These are phyloP conservation scores for Sporopachydermia quercuum DNA, from an alignment of 805 yeast species.

Conservation along the genomic window DNA sequence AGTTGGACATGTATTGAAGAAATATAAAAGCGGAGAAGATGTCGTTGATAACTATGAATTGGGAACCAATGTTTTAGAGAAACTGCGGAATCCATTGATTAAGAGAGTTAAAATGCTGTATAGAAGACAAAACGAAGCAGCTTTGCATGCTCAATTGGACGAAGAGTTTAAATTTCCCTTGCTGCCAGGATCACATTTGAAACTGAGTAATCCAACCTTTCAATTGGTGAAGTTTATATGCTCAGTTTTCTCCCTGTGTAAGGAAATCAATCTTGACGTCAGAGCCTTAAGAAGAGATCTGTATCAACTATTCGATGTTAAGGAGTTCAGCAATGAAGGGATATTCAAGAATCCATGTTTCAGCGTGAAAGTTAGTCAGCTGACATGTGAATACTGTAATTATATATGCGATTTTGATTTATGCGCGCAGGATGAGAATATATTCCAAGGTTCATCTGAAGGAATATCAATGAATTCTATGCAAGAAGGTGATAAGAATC, in stretches of 20 bases:
- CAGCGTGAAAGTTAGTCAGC: constrained; percentile 46
- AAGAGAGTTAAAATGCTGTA: constrained; percentile 52
- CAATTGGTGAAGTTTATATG: constrained; percentile 66
- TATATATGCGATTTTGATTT: constrained; percentile 64
- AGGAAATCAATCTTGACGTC: constrained; percentile 52
- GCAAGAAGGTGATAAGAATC: constrained; percentile 4
- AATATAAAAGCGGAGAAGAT: constrained; percentile 14
- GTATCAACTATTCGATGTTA: constrained; percentile 56
- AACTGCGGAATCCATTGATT: constrained; percentile 46
- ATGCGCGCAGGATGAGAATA: constrained; percentile 46
- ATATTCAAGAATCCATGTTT: constrained; percentile 63
- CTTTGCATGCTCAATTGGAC: constrained; percentile 46
- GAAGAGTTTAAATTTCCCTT: constrained; percentile 59
- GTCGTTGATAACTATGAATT: constrained; percentile 6
- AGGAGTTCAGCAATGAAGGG: constrained; percentile 72
- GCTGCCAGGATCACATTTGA: constrained; percentile 58
- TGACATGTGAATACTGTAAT: constrained; percentile 72
- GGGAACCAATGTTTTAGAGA: constrained; percentile 31
- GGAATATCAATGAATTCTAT: constrained; percentile 8
- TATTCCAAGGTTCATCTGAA: constrained; percentile 7
- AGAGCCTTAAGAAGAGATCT: constrained; percentile 63
- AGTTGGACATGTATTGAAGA: constrained; percentile 36
- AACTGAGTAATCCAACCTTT: constrained; percentile 53
- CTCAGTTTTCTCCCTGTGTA: constrained; percentile 57
- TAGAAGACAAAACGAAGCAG: constrained; percentile 58